These are phyloP conservation scores for Pestalotiopsis sp. DNA, from an alignment of 2,329 filamentous ascomycete genomes.

Conservation along the genomic window DNA sequence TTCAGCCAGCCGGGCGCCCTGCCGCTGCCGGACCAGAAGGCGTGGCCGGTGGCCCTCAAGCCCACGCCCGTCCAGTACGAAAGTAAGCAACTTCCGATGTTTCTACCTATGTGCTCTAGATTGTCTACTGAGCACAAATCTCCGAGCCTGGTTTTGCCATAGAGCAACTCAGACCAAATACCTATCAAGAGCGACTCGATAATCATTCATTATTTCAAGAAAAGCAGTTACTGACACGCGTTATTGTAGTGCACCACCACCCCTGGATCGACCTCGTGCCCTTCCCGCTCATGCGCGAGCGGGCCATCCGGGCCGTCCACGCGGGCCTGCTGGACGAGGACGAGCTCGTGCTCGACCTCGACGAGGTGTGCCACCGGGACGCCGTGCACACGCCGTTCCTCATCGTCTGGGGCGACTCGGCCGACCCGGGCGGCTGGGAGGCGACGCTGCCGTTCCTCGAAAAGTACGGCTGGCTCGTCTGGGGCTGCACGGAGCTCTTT, in stretches of 20 bases:
- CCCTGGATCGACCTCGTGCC: conserved; percentile 33
- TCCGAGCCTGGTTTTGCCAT: no score
- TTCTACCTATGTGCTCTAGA: no score
- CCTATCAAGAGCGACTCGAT: no score
- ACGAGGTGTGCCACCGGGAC: conserved; percentile 24
- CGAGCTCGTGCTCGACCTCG: conserved; percentile 31
- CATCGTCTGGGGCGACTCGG: conserved; percentile 40
- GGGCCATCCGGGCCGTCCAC: conserved; percentile 23
- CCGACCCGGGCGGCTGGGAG: conserved; percentile 41
- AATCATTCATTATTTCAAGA: no score
- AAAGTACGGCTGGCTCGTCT: conserved; percentile 39
- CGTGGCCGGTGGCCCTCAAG: conserved; percentile 23
- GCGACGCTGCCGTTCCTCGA: conserved; percentile 36
- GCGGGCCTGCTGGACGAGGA: conserved; percentile 26
- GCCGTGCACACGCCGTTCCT: conserved; percentile 30
- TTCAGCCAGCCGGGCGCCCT: conserved; percentile 15
- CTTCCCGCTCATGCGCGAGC: conserved; percentile 31
- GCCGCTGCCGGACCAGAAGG: conserved; percentile 10
- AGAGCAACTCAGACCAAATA: no score
- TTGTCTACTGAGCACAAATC: no score
- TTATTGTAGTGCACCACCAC: conserved; percentile 24
- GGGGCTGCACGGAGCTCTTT: conserved; percentile 36
- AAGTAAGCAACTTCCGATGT: no score
- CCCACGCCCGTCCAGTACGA: conserved; percentile 29
- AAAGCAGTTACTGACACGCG: no score